Percentiles rank a stretch among this genome's conserved stretches.
Evolutionary conservation across 2,329 filamentous ascomycete species (phyloP).

Genomic region (Ophiocordyceps camponoti-saundersi): DNA sequence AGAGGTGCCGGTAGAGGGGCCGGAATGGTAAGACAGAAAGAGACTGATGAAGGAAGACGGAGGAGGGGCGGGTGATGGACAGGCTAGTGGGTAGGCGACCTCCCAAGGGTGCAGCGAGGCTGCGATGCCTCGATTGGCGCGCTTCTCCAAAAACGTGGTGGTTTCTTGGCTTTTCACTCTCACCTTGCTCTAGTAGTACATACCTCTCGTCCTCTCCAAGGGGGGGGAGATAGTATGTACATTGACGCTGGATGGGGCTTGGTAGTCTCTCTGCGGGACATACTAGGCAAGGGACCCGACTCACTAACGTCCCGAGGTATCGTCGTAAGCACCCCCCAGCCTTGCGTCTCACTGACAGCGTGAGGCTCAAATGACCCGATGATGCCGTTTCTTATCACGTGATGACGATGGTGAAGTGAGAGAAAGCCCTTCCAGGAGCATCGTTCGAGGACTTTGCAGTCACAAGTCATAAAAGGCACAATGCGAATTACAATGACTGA

Average conservation of each 20-base stretch:
- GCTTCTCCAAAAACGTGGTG: neutral
- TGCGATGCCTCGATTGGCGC: conserved; percentile 2
- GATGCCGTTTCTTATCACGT: neutral
- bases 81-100: neutral
- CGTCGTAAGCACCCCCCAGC: neutral
- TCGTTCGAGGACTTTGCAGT: too few relatives aligned
- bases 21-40: too few relatives aligned
- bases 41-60: too few relatives aligned
- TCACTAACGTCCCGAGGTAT: neutral
- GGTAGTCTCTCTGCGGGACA: neutral
- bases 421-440: too few relatives aligned
- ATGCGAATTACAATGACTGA: too few relatives aligned
- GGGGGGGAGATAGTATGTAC: neutral
- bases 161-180: neutral
- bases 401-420: neutral
- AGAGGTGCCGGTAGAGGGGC: too few relatives aligned
- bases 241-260: neutral
- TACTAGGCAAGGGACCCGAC: neutral
- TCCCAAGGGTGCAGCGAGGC: conserved; percentile 4
- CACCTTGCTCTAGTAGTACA: too few relatives aligned
- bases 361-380: neutral
- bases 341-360: neutral
- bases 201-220: too few relatives aligned
- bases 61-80: too few relatives aligned
- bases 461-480: too few relatives aligned